phyloP scores from a whole-genome alignment of 495 filamentous ascomycete genomes.

The Xylaria scruposa region DNA sequence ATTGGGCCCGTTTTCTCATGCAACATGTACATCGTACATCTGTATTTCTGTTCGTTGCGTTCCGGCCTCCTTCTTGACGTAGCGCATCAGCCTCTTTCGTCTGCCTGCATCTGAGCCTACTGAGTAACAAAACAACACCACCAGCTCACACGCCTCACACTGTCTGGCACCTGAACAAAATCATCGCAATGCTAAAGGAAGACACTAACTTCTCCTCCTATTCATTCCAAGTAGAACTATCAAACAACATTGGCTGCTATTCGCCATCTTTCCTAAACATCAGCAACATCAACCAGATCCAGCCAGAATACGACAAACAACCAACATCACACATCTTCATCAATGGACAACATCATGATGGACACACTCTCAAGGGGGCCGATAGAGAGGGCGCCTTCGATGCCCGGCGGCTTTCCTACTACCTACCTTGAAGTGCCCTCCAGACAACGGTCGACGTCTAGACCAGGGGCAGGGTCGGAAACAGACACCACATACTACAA shows the following conservation, averaged over 20 bases:
- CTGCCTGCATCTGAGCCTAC: constrained; percentile 26
- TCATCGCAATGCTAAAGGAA: constrained; percentile 25
- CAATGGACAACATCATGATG: constrained; percentile 16
- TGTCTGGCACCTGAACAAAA: constrained; percentile 29
- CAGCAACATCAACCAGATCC: constrained; percentile 12
- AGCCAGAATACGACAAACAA: constrained; percentile 26
- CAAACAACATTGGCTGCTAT: constrained; percentile 1
- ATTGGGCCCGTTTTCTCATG: constrained; percentile 20
- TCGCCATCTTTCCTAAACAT: constrained; percentile 18
- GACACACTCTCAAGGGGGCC: not conserved
- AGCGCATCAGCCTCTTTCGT: constrained; percentile 33
- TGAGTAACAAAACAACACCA: constrained; percentile 14
- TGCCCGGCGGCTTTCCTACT: constrained; percentile 40
- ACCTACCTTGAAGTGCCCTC: constrained; percentile 30
- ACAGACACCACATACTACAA: constrained; percentile 27
- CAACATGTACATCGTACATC: constrained; percentile 22
- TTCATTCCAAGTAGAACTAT: constrained; percentile 16
- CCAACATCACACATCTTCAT: constrained; percentile 3
- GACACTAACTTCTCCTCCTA: constrained; percentile 21
- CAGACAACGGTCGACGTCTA: constrained; percentile 30
- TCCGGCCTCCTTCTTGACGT: constrained; percentile 25
- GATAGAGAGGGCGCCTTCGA: constrained; percentile 23
- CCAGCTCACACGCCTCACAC: constrained; percentile 28
- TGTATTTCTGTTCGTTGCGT: constrained; percentile 27
- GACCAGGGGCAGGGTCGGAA: constrained; percentile 30